Conservation (phyloP, 805 yeast species). For the Pichia sporocuriosa region DNA sequence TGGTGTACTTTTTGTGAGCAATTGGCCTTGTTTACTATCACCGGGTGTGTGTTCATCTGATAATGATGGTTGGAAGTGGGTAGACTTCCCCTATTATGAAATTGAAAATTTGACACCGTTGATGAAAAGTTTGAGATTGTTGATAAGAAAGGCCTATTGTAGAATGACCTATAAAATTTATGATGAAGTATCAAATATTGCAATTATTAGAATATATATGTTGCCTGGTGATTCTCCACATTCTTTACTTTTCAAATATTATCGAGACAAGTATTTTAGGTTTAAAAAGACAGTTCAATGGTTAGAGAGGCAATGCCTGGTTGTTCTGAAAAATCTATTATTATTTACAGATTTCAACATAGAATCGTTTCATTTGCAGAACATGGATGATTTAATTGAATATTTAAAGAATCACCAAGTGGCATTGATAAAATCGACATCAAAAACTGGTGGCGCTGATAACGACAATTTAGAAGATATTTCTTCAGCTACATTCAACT, state of each 20-base stretch:
- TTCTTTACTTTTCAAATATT: slow-evolving; percentile 27
- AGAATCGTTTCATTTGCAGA: slow-evolving; percentile 31
- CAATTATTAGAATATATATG: slow-evolving; percentile 39
- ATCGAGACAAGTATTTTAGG: slow-evolving; percentile 29
- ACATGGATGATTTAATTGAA: slow-evolving; percentile 7
- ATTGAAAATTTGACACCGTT: slow-evolving; percentile 6
- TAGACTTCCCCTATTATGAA: slow-evolving; percentile 37
- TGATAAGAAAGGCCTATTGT: slow-evolving; percentile 35
- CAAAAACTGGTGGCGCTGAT: neutral
- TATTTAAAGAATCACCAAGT: slow-evolving; percentile 1
- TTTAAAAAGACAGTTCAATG: slow-evolving; percentile 30
- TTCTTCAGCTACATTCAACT: slow-evolving; percentile 13
- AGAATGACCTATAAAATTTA: slow-evolving; percentile 39
- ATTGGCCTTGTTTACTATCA: slow-evolving; percentile 36
- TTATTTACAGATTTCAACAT: slow-evolving; percentile 37
- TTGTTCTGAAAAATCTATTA: slow-evolving; percentile 33
- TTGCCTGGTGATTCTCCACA: slow-evolving; percentile 41
- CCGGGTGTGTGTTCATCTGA: slow-evolving; percentile 31
- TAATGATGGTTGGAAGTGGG: slow-evolving; percentile 48
- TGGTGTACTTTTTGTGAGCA: slow-evolving; percentile 41
- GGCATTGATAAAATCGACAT: slow-evolving; percentile 6
- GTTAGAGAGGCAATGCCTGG: slow-evolving; percentile 30
- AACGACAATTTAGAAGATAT: neutral
- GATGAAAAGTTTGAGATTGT: slow-evolving; percentile 35
- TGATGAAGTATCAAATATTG: slow-evolving; percentile 17